A percentile compares a stretch with the other conserved stretches of the same genome.
phyloP scores from a whole-genome alignment of 1,139 yeast genomes.

The Geotrichum klebahnii region DNA sequence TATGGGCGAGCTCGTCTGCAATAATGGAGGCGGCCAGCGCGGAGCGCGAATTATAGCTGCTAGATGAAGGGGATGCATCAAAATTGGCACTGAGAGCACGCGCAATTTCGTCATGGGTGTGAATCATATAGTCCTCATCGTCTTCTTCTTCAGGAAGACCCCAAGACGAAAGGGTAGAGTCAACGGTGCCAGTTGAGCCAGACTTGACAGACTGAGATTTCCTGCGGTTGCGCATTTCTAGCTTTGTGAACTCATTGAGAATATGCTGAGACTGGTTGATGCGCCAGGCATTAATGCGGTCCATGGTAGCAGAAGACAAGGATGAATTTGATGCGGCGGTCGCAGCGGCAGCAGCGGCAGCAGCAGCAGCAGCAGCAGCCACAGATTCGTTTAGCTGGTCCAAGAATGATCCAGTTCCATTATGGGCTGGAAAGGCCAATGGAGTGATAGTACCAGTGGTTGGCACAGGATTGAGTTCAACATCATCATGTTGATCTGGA shows the following conservation, averaged over 20 bases:
- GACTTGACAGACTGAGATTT: neutral
- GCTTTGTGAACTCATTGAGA: slow-evolving; percentile 33
- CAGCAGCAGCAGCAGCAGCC: slow-evolving; percentile 12
- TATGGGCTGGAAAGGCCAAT: slow-evolving; percentile 39
- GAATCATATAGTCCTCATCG: slow-evolving; percentile 8
- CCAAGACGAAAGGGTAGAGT: slow-evolving; percentile 17
- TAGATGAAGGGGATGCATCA: neutral
- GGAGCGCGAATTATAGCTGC: slow-evolving; percentile 3
- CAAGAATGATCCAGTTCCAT: slow-evolving; percentile 38
- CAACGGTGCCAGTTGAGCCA: neutral
- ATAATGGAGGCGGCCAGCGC: slow-evolving; percentile 8
- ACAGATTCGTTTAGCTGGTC: slow-evolving; percentile 16
- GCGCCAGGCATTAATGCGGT: slow-evolving; percentile 42
- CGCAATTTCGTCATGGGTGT: slow-evolving; percentile 13
- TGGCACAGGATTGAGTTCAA: slow-evolving; percentile 4
- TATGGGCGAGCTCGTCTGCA: slow-evolving; percentile 6
- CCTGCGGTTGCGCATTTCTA: slow-evolving; percentile 27
- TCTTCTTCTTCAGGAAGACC: slow-evolving; percentile 20
- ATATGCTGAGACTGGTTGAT: slow-evolving; percentile 40
- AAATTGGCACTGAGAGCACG: neutral
- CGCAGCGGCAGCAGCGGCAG: slow-evolving; percentile 28
- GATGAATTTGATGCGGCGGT: slow-evolving; percentile 35
- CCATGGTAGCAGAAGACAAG: slow-evolving; percentile 34
- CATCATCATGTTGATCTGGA: slow-evolving; percentile 7
- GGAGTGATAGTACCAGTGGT: slow-evolving; percentile 29